Conservation (phyloP, 805 yeast genomes). For the Nakazawaea ambrosiae region DNA sequence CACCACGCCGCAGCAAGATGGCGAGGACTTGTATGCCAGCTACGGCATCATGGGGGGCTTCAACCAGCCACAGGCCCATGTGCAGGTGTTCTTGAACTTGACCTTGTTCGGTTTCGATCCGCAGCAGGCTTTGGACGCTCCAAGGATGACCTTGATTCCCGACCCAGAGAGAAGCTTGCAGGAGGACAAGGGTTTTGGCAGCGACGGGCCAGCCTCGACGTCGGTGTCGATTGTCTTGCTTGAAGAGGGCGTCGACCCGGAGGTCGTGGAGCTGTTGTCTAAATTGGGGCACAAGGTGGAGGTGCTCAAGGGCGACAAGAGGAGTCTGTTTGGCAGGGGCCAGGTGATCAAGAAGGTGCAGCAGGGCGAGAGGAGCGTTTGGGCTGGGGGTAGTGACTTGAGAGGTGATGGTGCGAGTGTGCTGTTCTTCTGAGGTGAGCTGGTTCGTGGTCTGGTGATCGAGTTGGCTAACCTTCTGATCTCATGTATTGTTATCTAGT, state of each 20-base stretch:
- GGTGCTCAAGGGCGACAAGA: slow-evolving; percentile 31
- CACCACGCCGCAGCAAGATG: slow-evolving; percentile 33
- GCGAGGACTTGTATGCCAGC: slow-evolving; percentile 53
- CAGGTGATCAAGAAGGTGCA: slow-evolving; percentile 55
- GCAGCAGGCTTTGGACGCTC: slow-evolving; percentile 70
- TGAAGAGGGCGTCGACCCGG: slow-evolving; percentile 55
- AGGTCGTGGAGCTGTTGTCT: slow-evolving; percentile 37
- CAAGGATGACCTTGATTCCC: slow-evolving; percentile 61
- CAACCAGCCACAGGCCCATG: slow-evolving; percentile 82
- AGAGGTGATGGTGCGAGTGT: slow-evolving; percentile 83
- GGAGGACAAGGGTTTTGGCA: slow-evolving; percentile 49
- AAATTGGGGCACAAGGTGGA: slow-evolving; percentile 52
- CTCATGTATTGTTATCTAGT: no score
- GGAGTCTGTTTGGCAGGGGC: slow-evolving; percentile 50
- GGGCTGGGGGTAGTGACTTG: slow-evolving; percentile 70
- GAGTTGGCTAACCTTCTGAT: no score
- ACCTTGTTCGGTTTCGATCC: slow-evolving; percentile 56
- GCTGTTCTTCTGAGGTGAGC: slow-evolving; percentile 31
- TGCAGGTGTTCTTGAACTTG: slow-evolving; percentile 68
- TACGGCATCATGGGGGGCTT: slow-evolving; percentile 85
- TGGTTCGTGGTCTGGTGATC: no score
- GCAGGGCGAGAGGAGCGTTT: slow-evolving; percentile 35
- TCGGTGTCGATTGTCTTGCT: slow-evolving; percentile 51
- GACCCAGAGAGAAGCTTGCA: slow-evolving; percentile 30
- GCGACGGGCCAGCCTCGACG: slow-evolving; percentile 58